These are phyloP conservation scores for Ustilago sp. DNA, from an alignment of 1,284 basidiomycete species.

Conservation along the genomic window DNA sequence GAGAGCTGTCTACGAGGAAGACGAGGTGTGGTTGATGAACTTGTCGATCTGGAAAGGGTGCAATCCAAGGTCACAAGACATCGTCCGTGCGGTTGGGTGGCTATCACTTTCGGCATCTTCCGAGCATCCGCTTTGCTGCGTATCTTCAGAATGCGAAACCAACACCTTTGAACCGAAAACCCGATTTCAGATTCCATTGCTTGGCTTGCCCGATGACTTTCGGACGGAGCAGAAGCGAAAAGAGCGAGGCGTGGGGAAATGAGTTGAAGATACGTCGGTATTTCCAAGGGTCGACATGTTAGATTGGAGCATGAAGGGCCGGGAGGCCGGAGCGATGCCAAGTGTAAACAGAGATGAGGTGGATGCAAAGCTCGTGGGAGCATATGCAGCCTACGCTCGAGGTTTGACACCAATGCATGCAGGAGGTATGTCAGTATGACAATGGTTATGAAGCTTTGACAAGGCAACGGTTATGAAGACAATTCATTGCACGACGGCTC, in stretches of 20 bases:
- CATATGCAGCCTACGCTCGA: too few relatives aligned
- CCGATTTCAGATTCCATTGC: background rate
- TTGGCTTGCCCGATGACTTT: background rate
- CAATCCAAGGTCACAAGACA: conserved; percentile 28
- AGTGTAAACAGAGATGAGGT: too few relatives aligned
- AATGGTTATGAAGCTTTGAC: too few relatives aligned
- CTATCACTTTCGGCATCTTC: conserved; percentile 20
- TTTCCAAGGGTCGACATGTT: too few relatives aligned
- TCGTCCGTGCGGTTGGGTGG: conserved; percentile 4
- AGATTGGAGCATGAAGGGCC: background rate
- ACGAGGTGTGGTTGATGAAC: background rate
- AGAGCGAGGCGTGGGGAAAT: background rate
- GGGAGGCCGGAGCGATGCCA: too few relatives aligned
- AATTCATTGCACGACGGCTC: too few relatives aligned
- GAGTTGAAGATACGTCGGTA: background rate
- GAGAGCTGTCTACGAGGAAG: background rate
- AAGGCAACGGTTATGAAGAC: too few relatives aligned
- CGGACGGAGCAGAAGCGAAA: background rate
- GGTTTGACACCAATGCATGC: too few relatives aligned
- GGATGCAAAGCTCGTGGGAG: too few relatives aligned
- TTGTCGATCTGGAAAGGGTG: background rate
- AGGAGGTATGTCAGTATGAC: too few relatives aligned
- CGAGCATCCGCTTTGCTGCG: conserved; percentile 23
- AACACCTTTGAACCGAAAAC: conserved; percentile 7
- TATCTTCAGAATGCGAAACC: background rate